Evolutionary conservation across 768 basidiomycete genomes (phyloP).

Genomic region (Pleurotus cornucopiae): DNA sequence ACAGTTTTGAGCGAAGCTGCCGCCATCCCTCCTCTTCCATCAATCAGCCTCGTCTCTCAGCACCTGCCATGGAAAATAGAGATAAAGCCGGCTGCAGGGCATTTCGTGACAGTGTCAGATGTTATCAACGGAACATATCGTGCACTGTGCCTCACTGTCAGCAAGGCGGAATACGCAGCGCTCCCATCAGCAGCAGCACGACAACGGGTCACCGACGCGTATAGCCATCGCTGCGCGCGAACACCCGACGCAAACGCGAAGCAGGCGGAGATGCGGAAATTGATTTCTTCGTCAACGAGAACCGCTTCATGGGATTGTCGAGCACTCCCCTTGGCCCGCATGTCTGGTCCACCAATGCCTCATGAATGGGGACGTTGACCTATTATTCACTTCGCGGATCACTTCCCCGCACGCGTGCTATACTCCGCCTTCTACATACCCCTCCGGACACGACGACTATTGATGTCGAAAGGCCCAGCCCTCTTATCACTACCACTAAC

Average conservation of each 20-base stretch:
- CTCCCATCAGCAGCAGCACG: constrained; percentile 27
- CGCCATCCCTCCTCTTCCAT: constrained; percentile 34
- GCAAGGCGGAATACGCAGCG: constrained; percentile 33
- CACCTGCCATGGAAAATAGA: neutral
- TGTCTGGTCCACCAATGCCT: constrained; percentile 31
- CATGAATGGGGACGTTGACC: neutral
- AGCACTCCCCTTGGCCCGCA: constrained; percentile 25
- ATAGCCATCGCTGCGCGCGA: constrained; percentile 32
- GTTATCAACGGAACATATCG: constrained; percentile 41
- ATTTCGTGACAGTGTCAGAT: constrained; percentile 24
- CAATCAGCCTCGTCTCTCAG: neutral
- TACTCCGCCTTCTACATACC: neutral
- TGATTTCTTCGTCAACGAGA: constrained; percentile 43
- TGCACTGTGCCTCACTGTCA: constrained; percentile 36
- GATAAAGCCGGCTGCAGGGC: constrained; percentile 5
- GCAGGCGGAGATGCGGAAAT: constrained; percentile 41
- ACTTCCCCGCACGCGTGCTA: neutral
- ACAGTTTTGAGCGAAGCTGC: constrained; percentile 35
- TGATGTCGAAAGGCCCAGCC: neutral
- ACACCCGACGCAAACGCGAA: constrained; percentile 23
- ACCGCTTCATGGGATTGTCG: constrained; percentile 36
- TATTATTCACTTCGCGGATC: neutral
- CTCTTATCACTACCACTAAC: neutral
- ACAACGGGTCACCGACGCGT: constrained; percentile 36
- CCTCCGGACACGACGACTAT: neutral